Conservation (phyloP, 495 filamentous ascomycete species). For the Annulohypoxylon moriforme region DNA sequence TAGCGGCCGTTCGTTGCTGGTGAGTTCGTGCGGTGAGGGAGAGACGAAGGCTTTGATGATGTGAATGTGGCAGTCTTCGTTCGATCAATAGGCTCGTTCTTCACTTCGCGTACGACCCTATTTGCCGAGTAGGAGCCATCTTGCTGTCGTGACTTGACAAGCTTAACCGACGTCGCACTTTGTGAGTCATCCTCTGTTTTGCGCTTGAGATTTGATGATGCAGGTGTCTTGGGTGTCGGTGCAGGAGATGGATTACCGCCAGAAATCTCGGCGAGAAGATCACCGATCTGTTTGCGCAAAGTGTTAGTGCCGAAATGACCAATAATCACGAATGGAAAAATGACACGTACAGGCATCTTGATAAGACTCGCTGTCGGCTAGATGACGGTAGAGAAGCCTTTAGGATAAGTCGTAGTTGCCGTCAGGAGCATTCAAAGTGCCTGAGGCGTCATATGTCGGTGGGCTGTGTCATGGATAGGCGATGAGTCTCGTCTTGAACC, state of each 20-base stretch:
- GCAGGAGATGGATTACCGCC: constrained; percentile 58
- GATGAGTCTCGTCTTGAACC: constrained; percentile 30
- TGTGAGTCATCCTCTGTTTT: constrained; percentile 61
- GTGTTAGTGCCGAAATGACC: constrained; percentile 34
- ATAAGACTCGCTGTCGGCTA: constrained; percentile 27
- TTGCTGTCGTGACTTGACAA: constrained; percentile 42
- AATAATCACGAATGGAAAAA: constrained; percentile 21
- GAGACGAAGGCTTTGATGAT: constrained; percentile 33
- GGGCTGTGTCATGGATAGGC: constrained; percentile 44
- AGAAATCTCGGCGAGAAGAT: constrained; percentile 66
- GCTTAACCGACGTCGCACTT: constrained; percentile 44
- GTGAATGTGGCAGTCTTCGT: constrained; percentile 28
- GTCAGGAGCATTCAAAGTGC: constrained; percentile 36
- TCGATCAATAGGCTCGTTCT: constrained; percentile 42
- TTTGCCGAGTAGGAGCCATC: constrained; percentile 44
- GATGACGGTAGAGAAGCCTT: constrained; percentile 14
- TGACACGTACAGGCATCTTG: constrained; percentile 46
- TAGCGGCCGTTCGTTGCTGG: constrained; percentile 45
- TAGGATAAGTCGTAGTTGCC: constrained; percentile 35
- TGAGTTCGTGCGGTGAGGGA: constrained; percentile 46
- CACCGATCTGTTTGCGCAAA: constrained; percentile 56
- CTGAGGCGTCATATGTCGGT: constrained; percentile 44
- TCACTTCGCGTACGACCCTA: constrained; percentile 44
- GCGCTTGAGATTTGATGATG: constrained; percentile 56
- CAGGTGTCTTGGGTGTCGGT: constrained; percentile 42